Conservation (phyloP, 2,329 filamentous ascomycete species). For the Fusarium hainanense region DNA sequence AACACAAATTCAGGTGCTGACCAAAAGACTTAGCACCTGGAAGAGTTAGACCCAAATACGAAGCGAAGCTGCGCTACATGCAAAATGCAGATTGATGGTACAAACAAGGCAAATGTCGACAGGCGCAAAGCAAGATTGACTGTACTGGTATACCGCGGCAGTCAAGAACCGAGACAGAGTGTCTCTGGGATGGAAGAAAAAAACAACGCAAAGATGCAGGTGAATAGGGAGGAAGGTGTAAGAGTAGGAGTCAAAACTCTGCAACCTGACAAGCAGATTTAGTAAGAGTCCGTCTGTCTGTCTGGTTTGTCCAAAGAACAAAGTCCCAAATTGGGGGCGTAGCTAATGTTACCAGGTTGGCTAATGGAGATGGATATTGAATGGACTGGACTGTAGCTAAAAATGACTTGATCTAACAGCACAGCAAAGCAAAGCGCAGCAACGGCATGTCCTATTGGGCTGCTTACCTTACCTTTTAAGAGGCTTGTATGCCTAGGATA, state of each 20-base stretch:
- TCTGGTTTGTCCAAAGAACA: constrained; percentile 22
- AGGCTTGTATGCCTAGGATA: constrained; percentile 35
- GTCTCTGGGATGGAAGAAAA: constrained; percentile 4
- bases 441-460: constrained; percentile 23
- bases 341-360: constrained; percentile 29
- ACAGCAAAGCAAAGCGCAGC: constrained; percentile 5
- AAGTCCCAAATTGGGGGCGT: constrained; percentile 33
- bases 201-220: constrained; percentile 23
- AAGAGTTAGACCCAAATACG: constrained; percentile 19
- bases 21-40: constrained; percentile 15
- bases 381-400: constrained; percentile 14
- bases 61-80: constrained; percentile 32
- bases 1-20: constrained; percentile 17
- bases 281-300: constrained; percentile 29
- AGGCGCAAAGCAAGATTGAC: constrained; percentile 8
- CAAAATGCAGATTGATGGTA: constrained; percentile 16
- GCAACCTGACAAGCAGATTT: constrained; percentile 30
- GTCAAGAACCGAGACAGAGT: not conserved
- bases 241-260: constrained; percentile 22
- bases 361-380: constrained; percentile 18
- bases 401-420: constrained; percentile 37
- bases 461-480: constrained; percentile 4
- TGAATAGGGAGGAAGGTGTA: constrained; percentile 10
- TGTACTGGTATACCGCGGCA: constrained; percentile 2
- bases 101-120: constrained; percentile 20